Percentiles rank a stretch among this genome's conserved stretches.
phyloP scores from a whole-genome alignment of 768 basidiomycete genomes.

The Mycena latifolia region DNA sequence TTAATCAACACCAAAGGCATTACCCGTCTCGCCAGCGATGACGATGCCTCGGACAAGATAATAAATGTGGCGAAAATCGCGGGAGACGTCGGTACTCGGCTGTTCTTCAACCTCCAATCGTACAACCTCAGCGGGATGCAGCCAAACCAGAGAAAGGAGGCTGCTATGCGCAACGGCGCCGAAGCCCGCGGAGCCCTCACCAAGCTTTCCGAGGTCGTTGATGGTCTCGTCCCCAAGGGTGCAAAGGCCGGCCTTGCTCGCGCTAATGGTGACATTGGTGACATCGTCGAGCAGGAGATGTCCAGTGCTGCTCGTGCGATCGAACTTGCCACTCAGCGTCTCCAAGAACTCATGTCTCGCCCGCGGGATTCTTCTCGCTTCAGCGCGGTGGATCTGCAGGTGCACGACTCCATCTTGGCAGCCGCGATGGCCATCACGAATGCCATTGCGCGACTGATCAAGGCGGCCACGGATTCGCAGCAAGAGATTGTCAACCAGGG shows the following conservation, averaged over 20 bases:
- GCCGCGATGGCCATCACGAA: conserved; percentile 96
- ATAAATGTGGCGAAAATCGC: conserved; percentile 85
- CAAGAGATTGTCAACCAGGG: conserved; percentile 98
- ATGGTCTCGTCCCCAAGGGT: conserved; percentile 88
- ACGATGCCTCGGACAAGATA: conserved; percentile 94
- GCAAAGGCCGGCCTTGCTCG: conserved; percentile 77
- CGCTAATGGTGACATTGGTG: conserved; percentile 93
- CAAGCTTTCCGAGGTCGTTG: conserved; percentile 90
- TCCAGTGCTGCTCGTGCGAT: conserved; percentile 92
- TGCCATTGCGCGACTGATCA: conserved; percentile 94
- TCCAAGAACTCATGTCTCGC: conserved; percentile 92
- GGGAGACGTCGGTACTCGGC: conserved; percentile 89
- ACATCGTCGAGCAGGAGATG: conserved; percentile 98
- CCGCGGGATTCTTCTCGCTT: conserved; percentile 90
- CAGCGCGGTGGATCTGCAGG: conserved; percentile 93
- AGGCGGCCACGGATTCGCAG: conserved; percentile 97
- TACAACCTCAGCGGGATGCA: conserved; percentile 91
- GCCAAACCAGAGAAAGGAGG: conserved; percentile 81
- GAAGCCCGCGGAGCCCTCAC: conserved; percentile 86
- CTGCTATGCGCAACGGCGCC: conserved; percentile 90
- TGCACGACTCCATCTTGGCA: conserved; percentile 96
- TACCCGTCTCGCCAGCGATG: conserved; percentile 90
- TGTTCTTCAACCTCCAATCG: conserved; percentile 97
- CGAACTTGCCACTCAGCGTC: conserved; percentile 89
- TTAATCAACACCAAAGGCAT: conserved; percentile 95